Base-by-base conservation (phyloP, 495 filamentous ascomycete species). In the Durotheca rogersii region DNA sequence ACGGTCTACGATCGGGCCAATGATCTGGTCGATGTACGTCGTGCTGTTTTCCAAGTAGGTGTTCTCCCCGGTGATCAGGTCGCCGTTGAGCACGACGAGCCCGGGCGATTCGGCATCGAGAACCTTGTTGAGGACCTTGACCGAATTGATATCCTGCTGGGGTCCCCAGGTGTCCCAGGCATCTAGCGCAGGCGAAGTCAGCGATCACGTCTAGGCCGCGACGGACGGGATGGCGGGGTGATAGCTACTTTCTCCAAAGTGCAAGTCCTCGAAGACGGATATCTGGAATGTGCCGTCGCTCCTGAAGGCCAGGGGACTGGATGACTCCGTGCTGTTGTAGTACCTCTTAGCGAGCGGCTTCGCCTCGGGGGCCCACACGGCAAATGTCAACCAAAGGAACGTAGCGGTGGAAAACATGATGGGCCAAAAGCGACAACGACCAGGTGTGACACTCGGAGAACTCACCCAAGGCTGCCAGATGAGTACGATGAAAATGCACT, bases 61-160 rank as follows among this genome's bases (percentile, higher is more conserved):
- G 45, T 81, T 80, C 51, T 89, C 83, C 16, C 86, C 84, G 0
- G 87, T 85, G 49, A 89, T 83, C 7, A 89, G 69, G 53, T 89
- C 87, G 27, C 87, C 86, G 42, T 89, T 90, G 1, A 90, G 64
- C 6, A 90, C 77, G 15, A 86, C 83, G 1, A 89, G 75, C 18
- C 82, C 69, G 51, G 47, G 46, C 0, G 63, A 53, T 56, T 89
- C 86, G 4, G 65, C 51, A n/a, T 78, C 67, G 2, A 90, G 74
- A 12, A 89, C 68, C 10, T 67, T 58, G 41, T 79, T 77, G 64
- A 89, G 81, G 6, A 88, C 79, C 4, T 65, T 58, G 32, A 77
- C 72, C 0, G 81, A 81, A 36, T 77, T 78, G 42, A 73, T 57
- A 66, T 90, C 86, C 58, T 83, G 78, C 30, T 72, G 66, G 0